Percentiles rank a stretch among this genome's conserved stretches.
These are phyloP conservation scores for Allium sativum DNA, from an alignment of 106 monocot genomes.

Conservation along the genomic window DNA sequence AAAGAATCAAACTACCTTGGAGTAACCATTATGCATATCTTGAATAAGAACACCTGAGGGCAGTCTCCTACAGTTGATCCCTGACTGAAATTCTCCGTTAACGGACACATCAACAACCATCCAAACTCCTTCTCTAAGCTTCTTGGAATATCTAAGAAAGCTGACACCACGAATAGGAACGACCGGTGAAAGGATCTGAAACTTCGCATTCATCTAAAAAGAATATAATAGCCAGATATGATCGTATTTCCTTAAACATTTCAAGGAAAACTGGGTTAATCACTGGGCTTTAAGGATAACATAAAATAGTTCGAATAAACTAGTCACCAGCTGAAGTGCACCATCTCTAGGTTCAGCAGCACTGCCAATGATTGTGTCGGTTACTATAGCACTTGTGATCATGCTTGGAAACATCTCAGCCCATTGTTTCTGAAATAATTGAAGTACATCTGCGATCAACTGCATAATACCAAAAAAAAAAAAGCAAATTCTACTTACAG, in stretches of 20 bases:
- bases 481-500: slow-evolving; percentile 15
- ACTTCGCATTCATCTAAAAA: slow-evolving; percentile 7
- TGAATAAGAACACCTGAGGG: slow-evolving; percentile 58
- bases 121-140: slow-evolving; percentile 36
- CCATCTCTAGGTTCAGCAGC: slow-evolving; percentile 64
- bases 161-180: slow-evolving; percentile 1
- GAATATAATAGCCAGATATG: slow-evolving; percentile 13
- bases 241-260: neutral
- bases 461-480: neutral
- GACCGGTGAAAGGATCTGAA: neutral
- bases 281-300: neutral
- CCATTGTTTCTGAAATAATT: slow-evolving; percentile 48
- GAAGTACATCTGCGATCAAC: neutral
- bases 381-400: slow-evolving; percentile 46
- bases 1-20: slow-evolving; percentile 29
- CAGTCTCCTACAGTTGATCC: slow-evolving; percentile 34
- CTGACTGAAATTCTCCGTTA: slow-evolving; percentile 18
- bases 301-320: neutral
- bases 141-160: slow-evolving; percentile 56
- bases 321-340: slow-evolving; percentile 64
- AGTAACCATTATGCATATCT: slow-evolving; percentile 60
- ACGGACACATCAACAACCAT: slow-evolving; percentile 46
- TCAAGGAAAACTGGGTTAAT: neutral
- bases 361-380: slow-evolving; percentile 57
- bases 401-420: slow-evolving; percentile 80